These are phyloP conservation scores for Yamadazyma endophytica DNA, from an alignment of 805 yeast species.

Conservation along the genomic window DNA sequence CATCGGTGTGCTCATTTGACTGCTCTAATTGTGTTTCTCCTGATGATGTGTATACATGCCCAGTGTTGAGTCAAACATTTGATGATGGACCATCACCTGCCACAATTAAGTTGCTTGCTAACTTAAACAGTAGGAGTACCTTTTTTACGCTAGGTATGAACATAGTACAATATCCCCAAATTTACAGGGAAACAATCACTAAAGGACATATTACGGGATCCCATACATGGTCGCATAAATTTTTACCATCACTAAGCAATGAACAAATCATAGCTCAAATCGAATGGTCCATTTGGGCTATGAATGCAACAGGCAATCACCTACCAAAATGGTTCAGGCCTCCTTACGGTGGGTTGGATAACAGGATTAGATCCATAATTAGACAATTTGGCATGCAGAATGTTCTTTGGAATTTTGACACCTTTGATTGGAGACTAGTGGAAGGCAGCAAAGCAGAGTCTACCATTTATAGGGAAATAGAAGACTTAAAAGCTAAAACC, in stretches of 20 bases:
- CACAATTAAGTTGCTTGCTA: constrained; percentile 56
- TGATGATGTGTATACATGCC: constrained; percentile 77
- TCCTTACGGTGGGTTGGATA: constrained; percentile 93
- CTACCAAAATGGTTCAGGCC: constrained; percentile 94
- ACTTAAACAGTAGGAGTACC: constrained; percentile 56
- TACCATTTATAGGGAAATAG: constrained; percentile 54
- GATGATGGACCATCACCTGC: constrained; percentile 91
- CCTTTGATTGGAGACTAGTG: constrained; percentile 80
- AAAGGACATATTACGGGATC: constrained; percentile 79
- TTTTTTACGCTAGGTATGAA: constrained; percentile 86
- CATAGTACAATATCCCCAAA: constrained; percentile 71
- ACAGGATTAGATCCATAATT: constrained; percentile 74
- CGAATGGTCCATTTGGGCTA: constrained; percentile 96
- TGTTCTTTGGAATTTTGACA: constrained; percentile 88
- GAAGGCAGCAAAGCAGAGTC: constrained; percentile 44
- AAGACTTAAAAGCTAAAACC: constrained; percentile 38
- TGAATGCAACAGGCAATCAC: constrained; percentile 89
- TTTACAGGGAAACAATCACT: constrained; percentile 51
- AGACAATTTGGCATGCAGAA: constrained; percentile 83
- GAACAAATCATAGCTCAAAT: constrained; percentile 84
- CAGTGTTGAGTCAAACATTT: constrained; percentile 76
- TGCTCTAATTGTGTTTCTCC: constrained; percentile 72
- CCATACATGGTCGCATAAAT: constrained; percentile 92
- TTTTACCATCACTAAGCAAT: constrained; percentile 71
- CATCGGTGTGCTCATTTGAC: constrained; percentile 67